Evolutionary conservation across 2,329 filamentous ascomycete species (phyloP).

Genomic region (Aureobasidium melanogenum): DNA sequence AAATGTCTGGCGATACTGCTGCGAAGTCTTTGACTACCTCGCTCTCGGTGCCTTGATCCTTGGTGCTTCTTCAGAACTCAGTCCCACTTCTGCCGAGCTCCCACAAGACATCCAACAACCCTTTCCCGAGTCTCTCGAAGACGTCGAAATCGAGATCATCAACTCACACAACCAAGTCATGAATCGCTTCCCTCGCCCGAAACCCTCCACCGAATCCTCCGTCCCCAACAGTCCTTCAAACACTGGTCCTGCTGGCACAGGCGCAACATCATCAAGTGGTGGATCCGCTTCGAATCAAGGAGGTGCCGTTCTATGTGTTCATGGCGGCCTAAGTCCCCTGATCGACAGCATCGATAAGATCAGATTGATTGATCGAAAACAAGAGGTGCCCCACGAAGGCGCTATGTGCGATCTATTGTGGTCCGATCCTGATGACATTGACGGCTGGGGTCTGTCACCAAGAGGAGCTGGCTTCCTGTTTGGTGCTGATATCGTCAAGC

Average conservation of each 20-base stretch:
- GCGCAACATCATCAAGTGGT: conserved; percentile 61
- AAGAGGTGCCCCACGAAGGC: conserved; percentile 96
- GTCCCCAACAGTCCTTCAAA: conserved; percentile 18
- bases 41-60: conserved; percentile 82
- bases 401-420: conserved; percentile 98
- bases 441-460: conserved; percentile 90
- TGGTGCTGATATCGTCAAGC: conserved; percentile 88
- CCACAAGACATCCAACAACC: conserved; percentile 47
- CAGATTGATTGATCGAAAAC: conserved; percentile 85
- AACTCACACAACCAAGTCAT: conserved; percentile 76
- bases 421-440: conserved; percentile 97
- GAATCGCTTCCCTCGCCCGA: conserved; percentile 54
- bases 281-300: conserved; percentile 52
- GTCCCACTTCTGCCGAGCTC: conserved; percentile 21
- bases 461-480: conserved; percentile 94
- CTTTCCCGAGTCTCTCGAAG: conserved; percentile 50
- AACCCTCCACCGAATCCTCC: conserved; percentile 23
- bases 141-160: conserved; percentile 87
- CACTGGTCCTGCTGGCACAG: conserved; percentile 66
- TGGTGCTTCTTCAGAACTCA: conserved; percentile 62
- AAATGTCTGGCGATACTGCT: conserved; percentile 90
- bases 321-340: conserved; percentile 83
- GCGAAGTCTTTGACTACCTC: conserved; percentile 95
- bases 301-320: conserved; percentile 87
- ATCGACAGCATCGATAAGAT: conserved; percentile 96